Percentiles rank a stretch among this genome's conserved stretches.
Evolutionary conservation across 2,329 filamentous ascomycete genomes (phyloP).

Genomic region (Hypoxylon sp.): DNA sequence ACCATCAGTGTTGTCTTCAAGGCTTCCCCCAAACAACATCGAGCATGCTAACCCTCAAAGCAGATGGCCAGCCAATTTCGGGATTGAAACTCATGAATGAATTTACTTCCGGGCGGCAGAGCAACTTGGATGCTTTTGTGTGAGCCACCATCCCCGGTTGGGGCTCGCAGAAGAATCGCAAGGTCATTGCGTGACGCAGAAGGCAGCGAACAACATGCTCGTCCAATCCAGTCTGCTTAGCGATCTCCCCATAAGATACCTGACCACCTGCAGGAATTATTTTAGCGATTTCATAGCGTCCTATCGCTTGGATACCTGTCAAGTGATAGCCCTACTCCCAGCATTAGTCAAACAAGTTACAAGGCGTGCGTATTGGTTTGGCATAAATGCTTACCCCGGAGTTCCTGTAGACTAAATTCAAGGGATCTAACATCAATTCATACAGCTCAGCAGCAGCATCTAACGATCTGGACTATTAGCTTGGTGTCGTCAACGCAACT

Average conservation of each 20-base stretch:
- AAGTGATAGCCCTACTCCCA: too few species aligned
- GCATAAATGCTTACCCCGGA: too few species aligned
- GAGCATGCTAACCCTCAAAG: slow-evolving; percentile 33
- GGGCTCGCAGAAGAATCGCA: slow-evolving; percentile 45
- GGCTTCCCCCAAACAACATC: too few species aligned
- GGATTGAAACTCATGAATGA: slow-evolving; percentile 29
- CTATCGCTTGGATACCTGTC: slow-evolving; percentile 40
- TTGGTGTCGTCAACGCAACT: too few species aligned
- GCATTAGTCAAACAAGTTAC: too few species aligned
- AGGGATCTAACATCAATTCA: too few species aligned
- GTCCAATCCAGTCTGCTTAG: slow-evolving; percentile 33
- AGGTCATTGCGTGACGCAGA: slow-evolving; percentile 43
- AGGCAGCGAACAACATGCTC: slow-evolving; percentile 39
- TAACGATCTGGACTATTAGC: too few species aligned
- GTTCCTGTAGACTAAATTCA: too few species aligned
- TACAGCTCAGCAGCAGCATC: too few species aligned
- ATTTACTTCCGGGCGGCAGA: slow-evolving; percentile 25
- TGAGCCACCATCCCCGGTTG: slow-evolving; percentile 44
- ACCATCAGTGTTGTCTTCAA: too few species aligned
- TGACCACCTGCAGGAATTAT: slow-evolving; percentile 40
- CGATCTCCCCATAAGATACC: slow-evolving; percentile 30
- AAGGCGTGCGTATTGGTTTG: too few species aligned
- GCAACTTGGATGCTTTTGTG: slow-evolving; percentile 38
- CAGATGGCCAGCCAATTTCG: slow-evolving; percentile 36
- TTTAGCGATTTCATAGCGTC: slow-evolving; percentile 40